Percentiles rank a stretch among this genome's conserved stretches.
Conservation (phyloP, 2,329 filamentous ascomycete genomes). For the Cladorrhinum sp. region DNA sequence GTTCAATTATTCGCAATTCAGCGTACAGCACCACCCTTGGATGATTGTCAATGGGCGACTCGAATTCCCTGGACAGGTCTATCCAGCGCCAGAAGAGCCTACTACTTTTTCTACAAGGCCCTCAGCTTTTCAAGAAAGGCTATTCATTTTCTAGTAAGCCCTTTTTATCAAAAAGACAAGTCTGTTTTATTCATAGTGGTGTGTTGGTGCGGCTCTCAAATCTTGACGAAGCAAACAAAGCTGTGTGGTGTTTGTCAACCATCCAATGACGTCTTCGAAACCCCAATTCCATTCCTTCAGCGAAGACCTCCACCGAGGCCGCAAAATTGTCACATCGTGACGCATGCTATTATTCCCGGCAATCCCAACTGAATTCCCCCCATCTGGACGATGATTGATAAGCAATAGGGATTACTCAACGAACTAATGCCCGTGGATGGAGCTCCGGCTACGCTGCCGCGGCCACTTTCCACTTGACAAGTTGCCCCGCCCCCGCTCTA, state of each 20-base stretch:
- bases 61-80: too few relatives aligned
- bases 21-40: too few relatives aligned
- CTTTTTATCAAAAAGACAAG: too few relatives aligned
- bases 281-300: background rate
- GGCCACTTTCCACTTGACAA: background rate
- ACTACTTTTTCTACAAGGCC: too few relatives aligned
- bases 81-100: too few relatives aligned
- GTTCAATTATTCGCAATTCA: too few relatives aligned
- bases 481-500: background rate
- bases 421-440: background rate
- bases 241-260: background rate
- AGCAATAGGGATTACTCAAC: background rate
- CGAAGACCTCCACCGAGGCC: background rate
- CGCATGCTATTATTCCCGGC: background rate
- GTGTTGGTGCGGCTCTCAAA: too few relatives aligned
- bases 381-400: background rate
- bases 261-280: background rate
- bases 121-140: too few relatives aligned
- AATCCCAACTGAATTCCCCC: background rate
- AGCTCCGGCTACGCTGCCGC: background rate
- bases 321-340: background rate
- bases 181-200: too few relatives aligned
- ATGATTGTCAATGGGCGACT: too few relatives aligned
- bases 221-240: background rate
- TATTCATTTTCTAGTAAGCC: too few relatives aligned